Evolutionary conservation across 1,139 yeast genomes (phyloP).

Genomic region (Pichia sp.): DNA sequence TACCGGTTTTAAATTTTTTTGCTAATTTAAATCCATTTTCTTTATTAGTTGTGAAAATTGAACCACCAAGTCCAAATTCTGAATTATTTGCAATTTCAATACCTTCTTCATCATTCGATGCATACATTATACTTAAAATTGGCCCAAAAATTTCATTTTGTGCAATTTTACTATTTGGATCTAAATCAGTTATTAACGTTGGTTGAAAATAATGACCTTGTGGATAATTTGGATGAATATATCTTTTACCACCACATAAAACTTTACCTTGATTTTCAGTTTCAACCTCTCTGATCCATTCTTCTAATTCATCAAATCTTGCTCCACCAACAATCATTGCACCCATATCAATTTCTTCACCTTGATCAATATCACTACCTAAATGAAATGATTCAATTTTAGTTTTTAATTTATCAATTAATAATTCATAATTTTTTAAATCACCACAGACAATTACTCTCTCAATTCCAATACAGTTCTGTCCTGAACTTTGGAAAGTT

Average conservation of each 20-base stretch:
- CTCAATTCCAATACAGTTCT: slow-evolving; percentile 95
- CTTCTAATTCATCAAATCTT: slow-evolving; percentile 62
- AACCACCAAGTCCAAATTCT: slow-evolving; percentile 84
- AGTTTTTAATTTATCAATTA: slow-evolving; percentile 49
- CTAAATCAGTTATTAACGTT: slow-evolving; percentile 77
- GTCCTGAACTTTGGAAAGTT: slow-evolving; percentile 94
- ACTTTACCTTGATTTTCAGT: slow-evolving; percentile 66
- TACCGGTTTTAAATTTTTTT: slow-evolving; percentile 65
- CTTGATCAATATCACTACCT: slow-evolving; percentile 88
- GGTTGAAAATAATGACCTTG: slow-evolving; percentile 93
- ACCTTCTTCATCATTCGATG: slow-evolving; percentile 62
- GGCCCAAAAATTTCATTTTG: slow-evolving; percentile 94
- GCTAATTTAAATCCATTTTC: slow-evolving; percentile 56
- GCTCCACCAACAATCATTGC: slow-evolving; percentile 79
- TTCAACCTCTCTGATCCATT: slow-evolving; percentile 67
- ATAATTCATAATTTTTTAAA: slow-evolving; percentile 52
- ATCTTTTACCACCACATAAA: slow-evolving; percentile 72
- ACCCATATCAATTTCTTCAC: slow-evolving; percentile 90
- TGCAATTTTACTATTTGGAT: slow-evolving; percentile 71
- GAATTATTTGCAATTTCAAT: slow-evolving; percentile 79
- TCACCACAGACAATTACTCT: slow-evolving; percentile 63
- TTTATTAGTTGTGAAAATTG: slow-evolving; percentile 60
- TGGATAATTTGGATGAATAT: slow-evolving; percentile 83
- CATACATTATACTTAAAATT: slow-evolving; percentile 69
- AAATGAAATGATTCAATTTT: slow-evolving; percentile 60